Evolutionary conservation across 371 early-diverging fungal species (phyloP).

Genomic region (Mortierella sp.): DNA sequence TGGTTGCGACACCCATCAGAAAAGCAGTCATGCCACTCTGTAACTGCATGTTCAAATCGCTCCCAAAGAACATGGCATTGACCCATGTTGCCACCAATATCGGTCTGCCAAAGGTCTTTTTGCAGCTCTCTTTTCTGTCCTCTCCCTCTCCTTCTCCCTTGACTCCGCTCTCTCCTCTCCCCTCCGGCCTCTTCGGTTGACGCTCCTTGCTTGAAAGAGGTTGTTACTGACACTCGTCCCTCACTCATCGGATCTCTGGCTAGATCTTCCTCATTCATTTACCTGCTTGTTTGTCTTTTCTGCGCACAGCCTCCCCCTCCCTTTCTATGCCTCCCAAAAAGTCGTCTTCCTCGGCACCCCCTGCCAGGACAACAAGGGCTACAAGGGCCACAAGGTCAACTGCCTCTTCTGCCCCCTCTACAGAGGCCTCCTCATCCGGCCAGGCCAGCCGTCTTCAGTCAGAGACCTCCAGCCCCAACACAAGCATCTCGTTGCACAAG

Average conservation of each 20-base stretch:
- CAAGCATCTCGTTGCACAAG: constrained; percentile 28
- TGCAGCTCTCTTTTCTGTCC: neutral
- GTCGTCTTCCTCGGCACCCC: constrained; percentile 3
- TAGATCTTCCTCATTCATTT: too few relatives aligned
- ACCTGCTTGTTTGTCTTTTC: too few relatives aligned
- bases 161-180: neutral
- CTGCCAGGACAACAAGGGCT: constrained; percentile 24
- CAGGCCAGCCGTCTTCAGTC: constrained; percentile 16
- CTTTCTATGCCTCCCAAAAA: constrained; percentile 42
- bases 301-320: neutral
- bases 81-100: constrained; percentile 9
- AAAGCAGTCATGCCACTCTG: too few relatives aligned
- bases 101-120: neutral
- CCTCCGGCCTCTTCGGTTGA: neutral
- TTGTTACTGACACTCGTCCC: too few relatives aligned
- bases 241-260: too few relatives aligned
- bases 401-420: constrained; percentile 18
- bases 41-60: too few relatives aligned
- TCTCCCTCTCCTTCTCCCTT: neutral
- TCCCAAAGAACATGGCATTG: too few relatives aligned
- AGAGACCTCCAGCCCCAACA: constrained; percentile 28
- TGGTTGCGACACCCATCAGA: too few relatives aligned
- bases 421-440: constrained; percentile 25
- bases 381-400: constrained; percentile 27
- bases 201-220: neutral